A percentile compares a stretch with the other conserved stretches of the same genome.
Conservation (phyloP, 2,329 filamentous ascomycete species). For the Davidsoniella eucalypti region DNA sequence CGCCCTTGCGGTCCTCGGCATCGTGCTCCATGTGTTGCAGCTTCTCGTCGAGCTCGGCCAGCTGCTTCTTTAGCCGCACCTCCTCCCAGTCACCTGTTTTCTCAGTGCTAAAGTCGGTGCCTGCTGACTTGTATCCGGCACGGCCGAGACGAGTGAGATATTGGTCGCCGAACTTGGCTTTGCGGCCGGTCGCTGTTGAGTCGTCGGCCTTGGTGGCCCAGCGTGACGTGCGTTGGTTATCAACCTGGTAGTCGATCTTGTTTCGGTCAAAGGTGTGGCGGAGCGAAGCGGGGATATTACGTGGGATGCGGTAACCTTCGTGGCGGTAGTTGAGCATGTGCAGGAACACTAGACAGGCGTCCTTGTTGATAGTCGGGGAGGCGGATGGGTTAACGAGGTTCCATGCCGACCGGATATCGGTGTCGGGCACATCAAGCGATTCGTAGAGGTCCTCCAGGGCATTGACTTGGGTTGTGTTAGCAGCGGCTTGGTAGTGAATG, state of each 20-base stretch:
- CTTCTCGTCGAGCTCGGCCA: constrained; percentile 77
- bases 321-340: constrained; percentile 94
- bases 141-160: constrained; percentile 85
- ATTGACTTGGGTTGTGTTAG: constrained; percentile 37
- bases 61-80: constrained; percentile 81
- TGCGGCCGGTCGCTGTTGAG: constrained; percentile 67
- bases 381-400: constrained; percentile 93
- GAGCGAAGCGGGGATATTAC: constrained; percentile 79
- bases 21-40: constrained; percentile 66
- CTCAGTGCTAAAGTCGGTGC: constrained; percentile 77
- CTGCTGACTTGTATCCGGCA: constrained; percentile 61
- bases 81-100: constrained; percentile 96
- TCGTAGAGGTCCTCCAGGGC: constrained; percentile 73
- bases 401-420: constrained; percentile 82
- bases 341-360: constrained; percentile 83
- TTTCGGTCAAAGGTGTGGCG: constrained; percentile 86
- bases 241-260: constrained; percentile 89
- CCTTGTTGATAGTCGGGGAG: constrained; percentile 71
- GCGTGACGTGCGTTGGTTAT: constrained; percentile 55
- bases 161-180: constrained; percentile 93
- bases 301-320: constrained; percentile 86
- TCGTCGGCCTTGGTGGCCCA: constrained; percentile 72
- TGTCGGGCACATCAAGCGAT: constrained; percentile 55
- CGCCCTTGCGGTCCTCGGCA: constrained; percentile 45
- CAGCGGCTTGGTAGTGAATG: background rate